phyloP scores from a whole-genome alignment of 139 green algal genomes.

The Volvox africanus region DNA sequence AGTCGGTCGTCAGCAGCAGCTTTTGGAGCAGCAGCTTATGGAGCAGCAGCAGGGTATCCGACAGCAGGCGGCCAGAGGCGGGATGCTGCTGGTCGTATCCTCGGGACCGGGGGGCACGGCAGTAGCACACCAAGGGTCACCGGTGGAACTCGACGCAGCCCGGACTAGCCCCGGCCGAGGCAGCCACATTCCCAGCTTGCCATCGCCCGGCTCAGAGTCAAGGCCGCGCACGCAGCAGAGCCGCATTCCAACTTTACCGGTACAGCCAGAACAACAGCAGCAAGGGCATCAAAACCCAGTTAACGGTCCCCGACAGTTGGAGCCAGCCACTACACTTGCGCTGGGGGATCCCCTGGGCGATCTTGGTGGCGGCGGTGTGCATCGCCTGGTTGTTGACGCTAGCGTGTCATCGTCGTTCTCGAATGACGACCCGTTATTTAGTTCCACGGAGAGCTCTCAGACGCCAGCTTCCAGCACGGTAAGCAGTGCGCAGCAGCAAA shows the following conservation, averaged over 20 bases:
- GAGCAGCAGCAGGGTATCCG: neutral
- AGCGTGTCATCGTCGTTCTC: neutral
- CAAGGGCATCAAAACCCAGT: neutral
- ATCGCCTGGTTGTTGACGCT: neutral
- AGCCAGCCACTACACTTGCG: no score
- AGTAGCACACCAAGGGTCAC: neutral
- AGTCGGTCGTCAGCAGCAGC: conserved; percentile 13
- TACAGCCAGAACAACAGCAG: conserved; percentile 5
- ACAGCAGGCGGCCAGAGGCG: conserved; percentile 21
- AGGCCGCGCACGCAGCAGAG: neutral
- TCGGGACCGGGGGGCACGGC: neutral
- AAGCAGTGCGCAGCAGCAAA: neutral
- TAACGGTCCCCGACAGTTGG: neutral
- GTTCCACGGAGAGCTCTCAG: neutral
- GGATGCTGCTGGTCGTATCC: conserved; percentile 36
- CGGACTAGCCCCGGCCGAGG: neutral
- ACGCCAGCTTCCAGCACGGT: neutral
- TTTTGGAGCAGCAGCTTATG: neutral
- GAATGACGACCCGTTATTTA: neutral
- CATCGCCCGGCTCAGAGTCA: neutral
- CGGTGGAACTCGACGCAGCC: neutral
- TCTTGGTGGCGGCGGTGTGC: neutral
- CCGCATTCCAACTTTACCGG: conserved; percentile 18
- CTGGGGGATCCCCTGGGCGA: neutral
- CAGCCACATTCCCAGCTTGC: conserved; percentile 29